Conservation (phyloP, 73 alveolate genomes). For the Urostyla sp. region DNA sequence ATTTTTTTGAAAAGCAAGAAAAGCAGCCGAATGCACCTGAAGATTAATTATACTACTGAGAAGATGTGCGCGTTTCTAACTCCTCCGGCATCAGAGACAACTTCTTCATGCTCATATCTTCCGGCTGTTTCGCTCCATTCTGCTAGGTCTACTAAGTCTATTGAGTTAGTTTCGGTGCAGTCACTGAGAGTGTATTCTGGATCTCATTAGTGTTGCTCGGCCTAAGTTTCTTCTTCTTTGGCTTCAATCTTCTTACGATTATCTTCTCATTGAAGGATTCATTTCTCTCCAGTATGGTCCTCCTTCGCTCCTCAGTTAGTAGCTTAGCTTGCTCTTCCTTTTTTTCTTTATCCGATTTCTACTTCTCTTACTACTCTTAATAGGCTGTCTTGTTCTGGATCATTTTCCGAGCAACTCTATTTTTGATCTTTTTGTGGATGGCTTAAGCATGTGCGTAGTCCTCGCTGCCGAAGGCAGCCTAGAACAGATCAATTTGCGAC, state of each 20-base stretch:
- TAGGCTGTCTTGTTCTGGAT: not conserved
- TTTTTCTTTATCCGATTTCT: not conserved
- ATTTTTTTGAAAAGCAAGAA: conserved; percentile 9
- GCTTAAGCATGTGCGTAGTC: conserved; percentile 4
- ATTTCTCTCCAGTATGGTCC: not conserved
- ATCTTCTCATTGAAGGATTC: not conserved
- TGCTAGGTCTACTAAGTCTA: not conserved
- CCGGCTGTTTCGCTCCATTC: not conserved
- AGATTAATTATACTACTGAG: not conserved
- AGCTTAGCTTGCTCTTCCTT: not conserved
- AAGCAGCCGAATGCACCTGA: not conserved
- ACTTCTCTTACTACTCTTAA: not conserved
- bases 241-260: not conserved
- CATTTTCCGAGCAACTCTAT: conserved; percentile 17
- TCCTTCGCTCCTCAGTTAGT: not conserved
- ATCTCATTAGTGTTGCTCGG: too few relatives aligned
- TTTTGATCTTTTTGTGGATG: conserved; percentile 10
- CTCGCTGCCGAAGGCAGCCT: conserved; percentile 49
- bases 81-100: too few relatives aligned
- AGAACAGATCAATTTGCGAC: not conserved
- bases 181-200: conserved; percentile 10
- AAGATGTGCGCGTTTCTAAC: too few relatives aligned
- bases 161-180: too few relatives aligned
- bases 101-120: not conserved
- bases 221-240: not conserved